Percentiles rank a stretch among this genome's conserved stretches.
Conservation (phyloP, 352 stramenopile species). For the Plasmopara viticola region DNA sequence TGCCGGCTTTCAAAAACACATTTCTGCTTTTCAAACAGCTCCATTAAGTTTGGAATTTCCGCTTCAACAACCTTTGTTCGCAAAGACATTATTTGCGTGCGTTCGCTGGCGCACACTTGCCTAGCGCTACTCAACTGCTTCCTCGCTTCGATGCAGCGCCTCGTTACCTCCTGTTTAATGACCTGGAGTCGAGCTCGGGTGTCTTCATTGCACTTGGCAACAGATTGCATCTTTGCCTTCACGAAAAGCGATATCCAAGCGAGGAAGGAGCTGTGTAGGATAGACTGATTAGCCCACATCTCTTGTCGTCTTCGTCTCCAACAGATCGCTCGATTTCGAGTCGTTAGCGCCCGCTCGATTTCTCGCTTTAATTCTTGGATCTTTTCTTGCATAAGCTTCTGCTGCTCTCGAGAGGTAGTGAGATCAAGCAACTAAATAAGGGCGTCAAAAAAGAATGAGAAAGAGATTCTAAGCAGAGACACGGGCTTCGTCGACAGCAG, state of each 20-base stretch:
- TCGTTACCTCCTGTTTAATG: constrained; percentile 7
- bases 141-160: constrained; percentile 11
- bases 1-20: constrained; percentile 4
- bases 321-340: constrained; percentile 27
- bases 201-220: constrained; percentile 10
- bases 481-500: not conserved
- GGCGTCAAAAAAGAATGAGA: not conserved
- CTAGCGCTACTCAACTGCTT: constrained; percentile 4
- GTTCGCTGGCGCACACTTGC: constrained; percentile 9
- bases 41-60: constrained; percentile 15
- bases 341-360: constrained; percentile 19
- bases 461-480: not conserved
- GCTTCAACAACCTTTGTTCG: constrained; percentile 15
- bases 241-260: constrained; percentile 19
- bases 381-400: constrained; percentile 8
- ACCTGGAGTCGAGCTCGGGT: constrained; percentile 10
- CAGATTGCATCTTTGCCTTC: constrained; percentile 2
- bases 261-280: constrained; percentile 19
- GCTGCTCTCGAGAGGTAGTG: constrained; percentile 8
- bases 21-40: constrained; percentile 7
- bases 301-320: constrained; percentile 27
- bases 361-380: constrained; percentile 17
- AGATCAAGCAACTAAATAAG: constrained; percentile 25
- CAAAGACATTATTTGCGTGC: constrained; percentile 9
- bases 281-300: constrained; percentile 1